A percentile compares a stretch with the other conserved stretches of the same genome.
These are phyloP conservation scores for Trametes sp. DNA, from an alignment of 1,284 basidiomycete genomes.

Conservation along the genomic window DNA sequence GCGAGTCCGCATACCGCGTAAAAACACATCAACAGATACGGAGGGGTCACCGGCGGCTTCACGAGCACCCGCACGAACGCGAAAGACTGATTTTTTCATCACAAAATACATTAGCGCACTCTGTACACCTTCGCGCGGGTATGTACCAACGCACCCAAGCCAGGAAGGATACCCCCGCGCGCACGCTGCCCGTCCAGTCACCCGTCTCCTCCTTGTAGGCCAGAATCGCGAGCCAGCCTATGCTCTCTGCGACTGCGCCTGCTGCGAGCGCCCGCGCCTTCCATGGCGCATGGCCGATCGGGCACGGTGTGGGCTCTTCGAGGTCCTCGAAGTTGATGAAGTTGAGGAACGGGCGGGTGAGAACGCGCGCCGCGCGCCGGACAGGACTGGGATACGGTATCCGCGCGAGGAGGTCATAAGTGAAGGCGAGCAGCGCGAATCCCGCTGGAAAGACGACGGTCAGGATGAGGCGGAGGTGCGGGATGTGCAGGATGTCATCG, in stretches of 20 bases:
- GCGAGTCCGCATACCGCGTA: slow-evolving; percentile 46
- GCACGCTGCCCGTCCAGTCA: slow-evolving; percentile 24
- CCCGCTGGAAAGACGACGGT: slow-evolving; percentile 44
- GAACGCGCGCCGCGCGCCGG: slow-evolving; percentile 35
- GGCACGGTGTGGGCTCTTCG: slow-evolving; percentile 46
- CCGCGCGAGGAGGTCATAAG: slow-evolving; percentile 41
- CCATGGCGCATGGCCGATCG: slow-evolving; percentile 38
- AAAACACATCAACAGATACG: slow-evolving; percentile 59
- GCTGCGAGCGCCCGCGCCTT: slow-evolving; percentile 47
- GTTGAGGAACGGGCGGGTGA: slow-evolving; percentile 56
- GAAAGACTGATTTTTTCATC: slow-evolving; percentile 47
- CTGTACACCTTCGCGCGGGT: background rate
- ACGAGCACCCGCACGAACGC: slow-evolving; percentile 48
- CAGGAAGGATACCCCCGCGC: slow-evolving; percentile 32
- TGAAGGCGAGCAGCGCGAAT: slow-evolving; percentile 43
- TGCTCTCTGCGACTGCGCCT: slow-evolving; percentile 46
- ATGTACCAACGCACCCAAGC: slow-evolving; percentile 38
- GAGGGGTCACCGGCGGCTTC: slow-evolving; percentile 56
- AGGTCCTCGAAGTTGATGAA: slow-evolving; percentile 63
- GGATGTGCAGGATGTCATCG: slow-evolving; percentile 20
- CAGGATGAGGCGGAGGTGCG: slow-evolving; percentile 32
- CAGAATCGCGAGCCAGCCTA: slow-evolving; percentile 44
- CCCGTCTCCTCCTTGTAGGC: slow-evolving; percentile 43
- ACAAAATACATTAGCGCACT: background rate
- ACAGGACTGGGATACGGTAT: slow-evolving; percentile 42